phyloP scores from a whole-genome alignment of 768 basidiomycete species.

The Xerocomus potaroensis region DNA sequence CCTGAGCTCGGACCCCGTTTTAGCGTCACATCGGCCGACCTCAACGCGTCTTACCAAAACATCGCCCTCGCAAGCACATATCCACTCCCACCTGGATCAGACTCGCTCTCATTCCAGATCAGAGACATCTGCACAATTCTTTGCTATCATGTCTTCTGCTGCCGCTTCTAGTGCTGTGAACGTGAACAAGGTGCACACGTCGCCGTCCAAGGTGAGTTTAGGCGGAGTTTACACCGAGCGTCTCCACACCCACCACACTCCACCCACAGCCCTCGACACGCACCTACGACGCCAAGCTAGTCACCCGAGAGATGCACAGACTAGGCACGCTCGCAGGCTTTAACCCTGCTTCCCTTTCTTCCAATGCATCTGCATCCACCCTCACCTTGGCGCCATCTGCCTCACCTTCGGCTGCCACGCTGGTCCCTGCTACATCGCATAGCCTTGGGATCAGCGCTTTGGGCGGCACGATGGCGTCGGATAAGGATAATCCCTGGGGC shows the following conservation, averaged over 20 bases:
- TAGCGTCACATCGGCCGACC: conserved; percentile 21
- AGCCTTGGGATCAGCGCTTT: conserved; percentile 20
- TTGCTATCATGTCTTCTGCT: conserved; percentile 26
- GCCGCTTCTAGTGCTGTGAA: conserved; percentile 22
- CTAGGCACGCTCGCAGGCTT: conserved; percentile 60
- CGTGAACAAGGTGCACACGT: conserved; percentile 29
- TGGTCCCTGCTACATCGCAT: conserved; percentile 34
- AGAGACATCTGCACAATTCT: conserved; percentile 28
- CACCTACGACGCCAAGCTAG: conserved; percentile 76
- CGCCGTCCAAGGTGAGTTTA: conserved; percentile 33
- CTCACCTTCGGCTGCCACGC: conserved; percentile 33
- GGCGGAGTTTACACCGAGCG: conserved; percentile 14
- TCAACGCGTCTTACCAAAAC: conserved; percentile 28
- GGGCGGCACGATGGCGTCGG: conserved; percentile 29
- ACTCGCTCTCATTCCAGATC: conserved; percentile 37
- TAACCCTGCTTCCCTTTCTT: conserved; percentile 40
- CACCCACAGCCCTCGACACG: conserved; percentile 55
- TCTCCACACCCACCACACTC: not conserved
- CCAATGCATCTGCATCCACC: conserved; percentile 45
- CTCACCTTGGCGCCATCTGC: conserved; percentile 40
- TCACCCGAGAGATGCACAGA: conserved; percentile 82
- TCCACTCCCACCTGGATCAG: conserved; percentile 29
- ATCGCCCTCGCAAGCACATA: conserved; percentile 23
- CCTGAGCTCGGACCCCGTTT: conserved; percentile 10
- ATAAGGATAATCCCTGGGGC: conserved; percentile 73